Conservation (phyloP, 225 moss, liverwort and hornwort species). For the Physcomitrium patens region DNA sequence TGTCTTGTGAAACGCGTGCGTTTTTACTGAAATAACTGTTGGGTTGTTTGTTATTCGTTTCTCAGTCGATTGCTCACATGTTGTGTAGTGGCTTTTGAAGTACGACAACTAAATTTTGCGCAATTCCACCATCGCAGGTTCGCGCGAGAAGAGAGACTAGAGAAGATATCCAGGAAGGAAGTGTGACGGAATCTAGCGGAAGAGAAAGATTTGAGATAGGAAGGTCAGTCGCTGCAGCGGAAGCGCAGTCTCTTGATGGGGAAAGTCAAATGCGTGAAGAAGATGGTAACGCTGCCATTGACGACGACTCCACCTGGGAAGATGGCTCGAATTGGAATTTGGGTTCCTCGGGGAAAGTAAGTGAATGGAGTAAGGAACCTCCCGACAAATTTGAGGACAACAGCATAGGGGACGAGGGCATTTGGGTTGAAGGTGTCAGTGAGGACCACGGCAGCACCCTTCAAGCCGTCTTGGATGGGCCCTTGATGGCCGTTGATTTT, state of each 20-base stretch:
- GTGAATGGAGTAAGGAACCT: constrained; percentile 58
- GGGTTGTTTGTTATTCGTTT: constrained; percentile 6
- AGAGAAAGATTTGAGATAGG: constrained; percentile 72
- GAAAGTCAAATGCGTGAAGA: constrained; percentile 87
- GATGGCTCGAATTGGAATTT: constrained; percentile 68
- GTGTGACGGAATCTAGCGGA: constrained; percentile 91
- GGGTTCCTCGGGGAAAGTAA: constrained; percentile 43
- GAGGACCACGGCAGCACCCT: constrained; percentile 55
- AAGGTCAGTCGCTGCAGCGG: constrained; percentile 50
- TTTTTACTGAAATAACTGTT: background rate
- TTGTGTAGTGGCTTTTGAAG: constrained; percentile 5
- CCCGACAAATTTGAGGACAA: constrained; percentile 54
- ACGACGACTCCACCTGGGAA: constrained; percentile 83
- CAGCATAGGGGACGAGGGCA: constrained; percentile 42
- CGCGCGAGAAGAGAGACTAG: constrained; percentile 82
- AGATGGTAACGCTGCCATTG: constrained; percentile 83
- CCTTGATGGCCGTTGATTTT: constrained; percentile 51
- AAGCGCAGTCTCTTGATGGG: constrained; percentile 89
- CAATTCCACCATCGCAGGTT: constrained; percentile 54
- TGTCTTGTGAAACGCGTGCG: constrained; percentile 27
- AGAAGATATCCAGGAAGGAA: constrained; percentile 76
- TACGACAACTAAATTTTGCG: constrained; percentile 21
- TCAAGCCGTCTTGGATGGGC: constrained; percentile 41
- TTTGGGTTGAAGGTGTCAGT: constrained; percentile 39
- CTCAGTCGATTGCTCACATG: constrained; percentile 25